Evolutionary conservation across 1,284 basidiomycete species (phyloP).

Genomic region (Boletus semigastroideus): DNA sequence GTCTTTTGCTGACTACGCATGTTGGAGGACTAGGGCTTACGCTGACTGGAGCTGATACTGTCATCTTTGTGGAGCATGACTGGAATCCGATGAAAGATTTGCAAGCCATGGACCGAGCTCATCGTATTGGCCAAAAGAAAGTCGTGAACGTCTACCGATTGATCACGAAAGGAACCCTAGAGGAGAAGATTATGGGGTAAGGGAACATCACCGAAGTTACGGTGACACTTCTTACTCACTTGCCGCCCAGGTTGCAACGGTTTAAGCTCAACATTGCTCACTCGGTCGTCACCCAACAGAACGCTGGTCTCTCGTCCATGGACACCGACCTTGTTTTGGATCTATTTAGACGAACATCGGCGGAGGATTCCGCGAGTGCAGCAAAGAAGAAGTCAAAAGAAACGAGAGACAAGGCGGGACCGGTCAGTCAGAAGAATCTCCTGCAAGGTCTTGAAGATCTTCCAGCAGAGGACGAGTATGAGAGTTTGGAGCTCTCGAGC

Average conservation of each 20-base stretch:
- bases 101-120: slow-evolving; percentile 99
- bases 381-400: slow-evolving; percentile 59
- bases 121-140: slow-evolving; percentile 98
- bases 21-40: slow-evolving; percentile 97
- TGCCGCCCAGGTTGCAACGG: slow-evolving; percentile 74
- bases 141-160: slow-evolving; percentile 98
- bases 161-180: slow-evolving; percentile 95
- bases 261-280: slow-evolving; percentile 99
- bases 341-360: slow-evolving; percentile 83
- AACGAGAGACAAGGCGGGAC: slow-evolving; percentile 50
- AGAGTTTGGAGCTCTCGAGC: slow-evolving; percentile 78
- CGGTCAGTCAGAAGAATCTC: slow-evolving; percentile 73
- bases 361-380: slow-evolving; percentile 58
- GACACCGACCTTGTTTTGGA: slow-evolving; percentile 97
- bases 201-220: slow-evolving; percentile 25
- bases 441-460: slow-evolving; percentile 86
- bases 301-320: slow-evolving; percentile 91
- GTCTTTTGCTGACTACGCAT: slow-evolving; percentile 92
- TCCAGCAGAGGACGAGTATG: slow-evolving; percentile 88
- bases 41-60: slow-evolving; percentile 96
- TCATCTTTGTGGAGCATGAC: slow-evolving; percentile 99
- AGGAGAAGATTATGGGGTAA: slow-evolving; percentile 99
- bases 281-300: slow-evolving; percentile 97
- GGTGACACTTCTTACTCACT: slow-evolving; percentile 16
- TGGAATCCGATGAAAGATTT: slow-evolving; percentile 99